These are phyloP conservation scores for Puccinia coronata DNA, from an alignment of 1,284 basidiomycete species.

Conservation along the genomic window DNA sequence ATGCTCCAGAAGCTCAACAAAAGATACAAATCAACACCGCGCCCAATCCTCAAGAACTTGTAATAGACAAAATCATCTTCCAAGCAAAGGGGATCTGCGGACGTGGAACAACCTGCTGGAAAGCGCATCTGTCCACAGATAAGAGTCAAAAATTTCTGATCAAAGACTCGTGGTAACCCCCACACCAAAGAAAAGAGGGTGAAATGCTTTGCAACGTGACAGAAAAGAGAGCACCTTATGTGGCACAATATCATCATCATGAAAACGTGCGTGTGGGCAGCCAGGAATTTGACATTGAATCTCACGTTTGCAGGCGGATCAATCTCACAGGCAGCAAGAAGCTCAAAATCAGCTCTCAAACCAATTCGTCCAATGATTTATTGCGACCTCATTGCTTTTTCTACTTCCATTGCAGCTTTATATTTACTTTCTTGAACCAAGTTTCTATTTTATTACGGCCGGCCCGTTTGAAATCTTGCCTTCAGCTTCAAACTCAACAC, in stretches of 20 bases:
- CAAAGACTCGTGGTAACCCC: not conserved
- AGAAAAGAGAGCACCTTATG: not conserved
- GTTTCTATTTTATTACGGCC: too few species aligned
- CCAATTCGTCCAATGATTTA: too few species aligned
- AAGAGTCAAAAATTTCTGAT: not conserved
- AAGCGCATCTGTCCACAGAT: not conserved
- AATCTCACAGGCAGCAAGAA: not conserved
- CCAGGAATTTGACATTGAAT: not conserved
- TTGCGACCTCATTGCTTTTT: too few species aligned
- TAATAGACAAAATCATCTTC: not conserved
- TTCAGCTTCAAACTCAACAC: too few species aligned
- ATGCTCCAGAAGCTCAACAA: not conserved
- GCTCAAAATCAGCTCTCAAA: too few species aligned
- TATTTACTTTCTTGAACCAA: too few species aligned
- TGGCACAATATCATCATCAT: not conserved
- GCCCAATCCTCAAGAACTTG: not conserved
- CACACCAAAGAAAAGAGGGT: not conserved
- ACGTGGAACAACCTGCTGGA: conserved; percentile 4
- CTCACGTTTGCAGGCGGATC: not conserved
- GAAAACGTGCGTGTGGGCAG: not conserved
- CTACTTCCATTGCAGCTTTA: too few species aligned
- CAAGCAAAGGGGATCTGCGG: not conserved
- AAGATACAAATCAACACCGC: not conserved
- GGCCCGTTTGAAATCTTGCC: too few species aligned
- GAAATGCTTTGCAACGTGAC: not conserved